Conservation (phyloP, 495 filamentous ascomycete species). For the Penicillium psychrofluorescens region DNA sequence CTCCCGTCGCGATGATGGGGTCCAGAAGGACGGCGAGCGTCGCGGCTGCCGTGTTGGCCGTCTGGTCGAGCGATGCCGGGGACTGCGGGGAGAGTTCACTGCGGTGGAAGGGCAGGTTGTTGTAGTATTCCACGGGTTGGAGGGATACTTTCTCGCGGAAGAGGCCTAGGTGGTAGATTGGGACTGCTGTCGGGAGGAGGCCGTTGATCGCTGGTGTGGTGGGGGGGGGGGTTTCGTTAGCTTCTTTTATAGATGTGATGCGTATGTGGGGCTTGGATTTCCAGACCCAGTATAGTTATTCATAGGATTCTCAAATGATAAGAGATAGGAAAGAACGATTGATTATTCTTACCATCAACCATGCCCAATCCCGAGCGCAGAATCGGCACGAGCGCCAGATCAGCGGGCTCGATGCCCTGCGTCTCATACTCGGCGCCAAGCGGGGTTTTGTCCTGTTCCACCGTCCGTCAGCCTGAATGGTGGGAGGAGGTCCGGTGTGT, state of each 20-base stretch:
- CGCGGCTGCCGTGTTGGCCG: slow-evolving; percentile 32
- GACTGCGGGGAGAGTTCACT: slow-evolving; percentile 20
- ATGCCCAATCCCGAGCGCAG: slow-evolving; percentile 84
- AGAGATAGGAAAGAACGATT: background rate
- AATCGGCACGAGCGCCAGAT: slow-evolving; percentile 82
- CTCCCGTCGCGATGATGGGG: slow-evolving; percentile 89
- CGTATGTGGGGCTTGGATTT: too few species aligned
- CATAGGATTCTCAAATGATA: background rate
- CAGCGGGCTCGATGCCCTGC: slow-evolving; percentile 48
- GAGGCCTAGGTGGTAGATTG: slow-evolving; percentile 89
- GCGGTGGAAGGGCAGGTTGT: slow-evolving; percentile 78
- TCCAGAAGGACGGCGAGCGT: slow-evolving; percentile 79
- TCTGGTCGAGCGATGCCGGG: slow-evolving; percentile 24
- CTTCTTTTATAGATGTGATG: background rate
- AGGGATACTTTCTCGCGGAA: slow-evolving; percentile 82
- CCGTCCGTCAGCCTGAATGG: too few species aligned
- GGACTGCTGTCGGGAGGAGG: slow-evolving; percentile 71
- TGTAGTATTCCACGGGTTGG: slow-evolving; percentile 95
- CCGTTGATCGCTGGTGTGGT: slow-evolving; percentile 59
- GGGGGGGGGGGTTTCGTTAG: slow-evolving; percentile 4
- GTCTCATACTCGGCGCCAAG: slow-evolving; percentile 65
- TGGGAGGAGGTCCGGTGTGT: too few species aligned
- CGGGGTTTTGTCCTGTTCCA: slow-evolving; percentile 59
- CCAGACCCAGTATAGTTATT: too few species aligned
- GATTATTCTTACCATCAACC: slow-evolving; percentile 55